Percentiles rank a stretch among this genome's conserved stretches.
These are phyloP conservation scores for Corinectria fuckeliana DNA, from an alignment of 2,329 filamentous ascomycete species.

Conservation along the genomic window DNA sequence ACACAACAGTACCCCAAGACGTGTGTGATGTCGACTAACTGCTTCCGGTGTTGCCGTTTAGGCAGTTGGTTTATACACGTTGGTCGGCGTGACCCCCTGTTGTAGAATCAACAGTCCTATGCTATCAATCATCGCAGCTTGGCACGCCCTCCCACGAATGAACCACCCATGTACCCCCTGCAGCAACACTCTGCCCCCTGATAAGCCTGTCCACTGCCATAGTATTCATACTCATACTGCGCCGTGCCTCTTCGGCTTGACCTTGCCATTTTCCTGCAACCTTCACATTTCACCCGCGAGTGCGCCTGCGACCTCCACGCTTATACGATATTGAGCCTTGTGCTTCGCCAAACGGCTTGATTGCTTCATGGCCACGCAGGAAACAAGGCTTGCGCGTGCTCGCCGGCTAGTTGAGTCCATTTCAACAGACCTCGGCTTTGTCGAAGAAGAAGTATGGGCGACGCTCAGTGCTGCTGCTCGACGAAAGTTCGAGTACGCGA, in stretches of 20 bases:
- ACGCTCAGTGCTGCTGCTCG: neutral
- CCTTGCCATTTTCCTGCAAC: neutral
- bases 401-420: neutral
- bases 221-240: neutral
- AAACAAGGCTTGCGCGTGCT: neutral
- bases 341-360: neutral
- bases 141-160: too few species aligned
- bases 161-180: neutral
- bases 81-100: neutral
- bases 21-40: too few species aligned
- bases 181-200: neutral
- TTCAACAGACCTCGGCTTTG: neutral
- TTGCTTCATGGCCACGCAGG: neutral
- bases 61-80: neutral
- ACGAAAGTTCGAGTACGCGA: neutral
- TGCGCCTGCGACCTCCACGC: neutral
- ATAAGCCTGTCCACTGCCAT: neutral
- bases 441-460: neutral
- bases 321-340: neutral
- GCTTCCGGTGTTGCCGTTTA: neutral
- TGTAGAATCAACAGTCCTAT: too few species aligned
- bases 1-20: neutral
- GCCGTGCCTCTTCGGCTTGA: neutral
- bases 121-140: too few species aligned
- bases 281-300: neutral